These are phyloP conservation scores for Acacia pycnantha DNA, from an alignment of 331 rosid species.

Conservation along the genomic window DNA sequence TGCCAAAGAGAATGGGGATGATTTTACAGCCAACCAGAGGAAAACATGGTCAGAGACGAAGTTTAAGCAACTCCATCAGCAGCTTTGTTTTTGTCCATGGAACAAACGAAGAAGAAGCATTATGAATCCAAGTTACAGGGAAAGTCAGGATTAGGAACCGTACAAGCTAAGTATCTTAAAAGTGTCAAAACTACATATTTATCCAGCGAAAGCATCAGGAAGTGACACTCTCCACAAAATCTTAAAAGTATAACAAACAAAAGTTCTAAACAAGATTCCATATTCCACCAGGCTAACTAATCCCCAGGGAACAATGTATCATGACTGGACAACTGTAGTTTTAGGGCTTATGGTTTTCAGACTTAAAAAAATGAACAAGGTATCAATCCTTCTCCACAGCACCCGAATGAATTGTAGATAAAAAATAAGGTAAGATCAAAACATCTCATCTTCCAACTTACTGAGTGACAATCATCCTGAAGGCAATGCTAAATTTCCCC, in stretches of 20 bases:
- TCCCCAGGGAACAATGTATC: neutral
- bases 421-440: constrained; percentile 17
- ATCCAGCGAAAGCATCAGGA: neutral
- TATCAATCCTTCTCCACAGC: neutral
- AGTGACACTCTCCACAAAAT: constrained; percentile 18
- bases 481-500: constrained; percentile 1
- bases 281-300: constrained; percentile 11
- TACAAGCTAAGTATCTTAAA: neutral
- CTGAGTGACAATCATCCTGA: neutral
- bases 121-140: constrained; percentile 5
- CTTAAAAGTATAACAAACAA: neutral
- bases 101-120: neutral
- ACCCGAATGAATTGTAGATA: constrained; percentile 4
- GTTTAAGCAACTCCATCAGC: neutral
- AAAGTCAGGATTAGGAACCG: neutral
- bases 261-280: constrained; percentile 3
- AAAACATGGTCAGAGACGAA: neutral
- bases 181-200: neutral
- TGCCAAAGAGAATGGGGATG: neutral
- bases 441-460: neutral
- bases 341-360: neutral
- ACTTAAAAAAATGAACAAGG: constrained; percentile 4
- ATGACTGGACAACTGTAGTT: neutral
- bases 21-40: too few relatives aligned
- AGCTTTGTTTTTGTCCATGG: neutral